A percentile compares a stretch with the other conserved stretches of the same genome.
Conservation (phyloP, 441 rosid species). For the Gossypium gossypioides region DNA sequence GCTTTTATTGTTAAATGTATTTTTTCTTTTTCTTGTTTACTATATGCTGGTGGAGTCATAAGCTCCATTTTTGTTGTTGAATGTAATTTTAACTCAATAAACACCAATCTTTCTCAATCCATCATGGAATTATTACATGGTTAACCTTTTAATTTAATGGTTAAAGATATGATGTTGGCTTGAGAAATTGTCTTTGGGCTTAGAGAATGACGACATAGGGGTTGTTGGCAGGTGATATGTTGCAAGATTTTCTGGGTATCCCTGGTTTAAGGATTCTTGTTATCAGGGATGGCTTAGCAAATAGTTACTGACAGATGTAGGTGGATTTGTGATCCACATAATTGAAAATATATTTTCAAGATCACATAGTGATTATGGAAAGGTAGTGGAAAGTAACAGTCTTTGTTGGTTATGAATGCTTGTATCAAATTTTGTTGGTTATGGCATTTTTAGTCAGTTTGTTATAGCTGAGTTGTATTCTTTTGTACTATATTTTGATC, state of each 20-base stretch:
- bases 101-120: neutral
- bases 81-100: neutral
- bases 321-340: neutral
- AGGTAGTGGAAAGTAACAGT: neutral
- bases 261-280: neutral
- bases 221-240: neutral
- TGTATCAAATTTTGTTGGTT: neutral
- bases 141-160: slow-evolving; percentile 1
- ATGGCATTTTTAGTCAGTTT: neutral
- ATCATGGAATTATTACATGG: neutral
- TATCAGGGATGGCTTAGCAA: neutral
- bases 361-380: neutral
- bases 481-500: slow-evolving; percentile 5
- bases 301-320: neutral
- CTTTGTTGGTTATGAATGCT: no score
- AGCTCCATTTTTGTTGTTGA: neutral
- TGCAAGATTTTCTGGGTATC: neutral
- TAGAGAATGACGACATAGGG: neutral
- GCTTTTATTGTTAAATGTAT: neutral
- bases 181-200: neutral
- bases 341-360: neutral
- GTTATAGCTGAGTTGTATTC: neutral
- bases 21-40: neutral
- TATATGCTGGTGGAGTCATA: neutral
- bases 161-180: neutral